Base-by-base conservation (phyloP, 345 rosid genomes). In the Rubroshorea leprosula region DNA sequence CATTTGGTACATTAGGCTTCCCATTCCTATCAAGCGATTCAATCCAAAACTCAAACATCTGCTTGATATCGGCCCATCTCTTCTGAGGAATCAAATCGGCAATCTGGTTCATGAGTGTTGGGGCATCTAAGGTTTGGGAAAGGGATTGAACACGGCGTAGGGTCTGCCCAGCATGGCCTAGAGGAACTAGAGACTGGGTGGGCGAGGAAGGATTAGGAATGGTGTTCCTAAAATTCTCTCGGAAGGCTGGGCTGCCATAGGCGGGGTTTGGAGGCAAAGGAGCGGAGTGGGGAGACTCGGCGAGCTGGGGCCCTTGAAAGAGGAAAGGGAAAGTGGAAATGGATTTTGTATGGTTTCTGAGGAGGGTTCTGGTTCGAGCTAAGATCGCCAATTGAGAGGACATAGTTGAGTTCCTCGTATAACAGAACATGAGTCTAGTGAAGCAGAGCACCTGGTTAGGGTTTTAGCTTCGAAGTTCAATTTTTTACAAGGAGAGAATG, bases 201-300 rank as follows among this genome's bases (percentile, higher is more conserved):
- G 52, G 22, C 10, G 83, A 21, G 15, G 64, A 50, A 17, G 67
- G 38, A 29, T 50, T 53, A 0, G 76, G 79, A 44, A 71, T 59
- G 21, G 90, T 95, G 66, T 35, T 80, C 11, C 99, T 80, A 96
- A 94, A 93, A 64, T 83, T 84, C 61, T 87, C 89, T 17, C 69
- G 77, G 70, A 89, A 92, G 49, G 86, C 76, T 0, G 98, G 96
- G 64, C 96, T 87, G 31, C 95, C 97, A 20, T 95, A 68, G 5
- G 92, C 88, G 0, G 99, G 96, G 68, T 83, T 93, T 0, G 99
- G 94, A 2, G 96, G 99, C 49, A 92, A 86, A 25, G 90, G 81
- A 0, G 85, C 62, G 17, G 66, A 10, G 7, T 66, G 63, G 55
- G 67, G 23, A 45, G 78, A 60, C 5, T 87, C 89, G 19, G 78